Conservation (phyloP, 1,284 basidiomycete genomes). For the Ganoderma sinense region DNA sequence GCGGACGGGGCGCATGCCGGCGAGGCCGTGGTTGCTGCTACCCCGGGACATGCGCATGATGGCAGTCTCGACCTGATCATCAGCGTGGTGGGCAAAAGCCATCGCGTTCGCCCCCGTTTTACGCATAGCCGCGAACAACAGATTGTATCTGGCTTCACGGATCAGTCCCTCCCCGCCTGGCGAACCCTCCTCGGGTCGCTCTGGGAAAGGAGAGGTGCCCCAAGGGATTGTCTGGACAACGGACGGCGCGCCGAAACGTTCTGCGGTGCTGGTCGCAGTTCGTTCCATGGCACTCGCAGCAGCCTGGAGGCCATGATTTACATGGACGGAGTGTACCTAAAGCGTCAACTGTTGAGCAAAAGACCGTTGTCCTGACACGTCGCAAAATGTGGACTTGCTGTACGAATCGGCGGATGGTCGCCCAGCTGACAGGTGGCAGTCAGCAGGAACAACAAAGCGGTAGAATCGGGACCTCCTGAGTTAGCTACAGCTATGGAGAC, state of each 20-base stretch:
- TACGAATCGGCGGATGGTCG: neutral
- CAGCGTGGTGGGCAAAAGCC: conserved; percentile 77
- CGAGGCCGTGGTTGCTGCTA: conserved; percentile 59
- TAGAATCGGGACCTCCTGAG: conserved; percentile 83
- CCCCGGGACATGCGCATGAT: conserved; percentile 71
- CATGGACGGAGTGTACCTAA: conserved; percentile 63
- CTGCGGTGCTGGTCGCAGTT: conserved; percentile 52
- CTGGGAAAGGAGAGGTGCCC: conserved; percentile 59
- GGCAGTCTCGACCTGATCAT: conserved; percentile 83
- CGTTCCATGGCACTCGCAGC: conserved; percentile 62
- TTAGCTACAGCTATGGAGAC: conserved; percentile 66
- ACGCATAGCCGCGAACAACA: conserved; percentile 60
- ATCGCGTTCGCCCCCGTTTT: conserved; percentile 47
- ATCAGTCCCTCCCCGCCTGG: conserved; percentile 54
- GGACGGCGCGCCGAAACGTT: conserved; percentile 54
- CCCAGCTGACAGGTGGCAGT: conserved; percentile 23
- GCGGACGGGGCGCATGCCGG: conserved; percentile 69
- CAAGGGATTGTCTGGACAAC: conserved; percentile 59
- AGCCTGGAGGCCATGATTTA: conserved; percentile 72
- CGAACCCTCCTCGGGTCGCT: conserved; percentile 38
- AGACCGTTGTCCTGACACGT: neutral
- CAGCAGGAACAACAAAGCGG: conserved; percentile 77
- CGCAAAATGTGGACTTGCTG: neutral
- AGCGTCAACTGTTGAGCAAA: neutral
- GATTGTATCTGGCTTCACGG: conserved; percentile 63